Conservation (phyloP, 139 green algal genomes). For the Picochlorum sp. region DNA sequence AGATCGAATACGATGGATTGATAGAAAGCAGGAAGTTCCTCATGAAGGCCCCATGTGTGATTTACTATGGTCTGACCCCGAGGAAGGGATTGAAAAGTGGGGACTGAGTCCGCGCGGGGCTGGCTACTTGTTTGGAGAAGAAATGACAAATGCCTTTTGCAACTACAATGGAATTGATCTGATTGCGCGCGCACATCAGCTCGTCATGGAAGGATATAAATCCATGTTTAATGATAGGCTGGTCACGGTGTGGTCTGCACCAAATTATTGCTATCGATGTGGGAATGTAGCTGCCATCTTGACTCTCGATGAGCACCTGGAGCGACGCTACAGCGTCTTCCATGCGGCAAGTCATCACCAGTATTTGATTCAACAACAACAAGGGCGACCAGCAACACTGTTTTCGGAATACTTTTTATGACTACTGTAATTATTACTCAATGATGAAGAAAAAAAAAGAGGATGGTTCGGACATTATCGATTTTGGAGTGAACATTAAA, state of each 20-base stretch:
- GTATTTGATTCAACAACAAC: too few relatives aligned
- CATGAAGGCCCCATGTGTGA: slow-evolving; percentile 99
- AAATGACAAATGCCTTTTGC: slow-evolving; percentile 83
- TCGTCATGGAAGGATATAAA: slow-evolving; percentile 99
- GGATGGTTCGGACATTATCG: too few relatives aligned
- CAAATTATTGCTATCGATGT: slow-evolving; percentile 99
- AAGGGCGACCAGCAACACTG: too few relatives aligned
- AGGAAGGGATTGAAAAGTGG: slow-evolving; percentile 95
- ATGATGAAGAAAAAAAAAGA: too few relatives aligned
- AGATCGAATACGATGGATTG: slow-evolving; percentile 93
- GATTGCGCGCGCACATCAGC: slow-evolving; percentile 89
- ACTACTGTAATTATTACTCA: too few relatives aligned
- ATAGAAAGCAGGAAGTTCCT: slow-evolving; percentile 97
- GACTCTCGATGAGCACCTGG: slow-evolving; percentile 87
- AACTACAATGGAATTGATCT: slow-evolving; percentile 70
- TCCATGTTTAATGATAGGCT: slow-evolving; percentile 95
- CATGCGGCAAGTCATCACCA: neutral
- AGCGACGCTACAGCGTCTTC: slow-evolving; percentile 57
- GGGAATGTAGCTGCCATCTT: slow-evolving; percentile 97
- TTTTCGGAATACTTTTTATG: too few relatives aligned
- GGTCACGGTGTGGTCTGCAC: slow-evolving; percentile 96
- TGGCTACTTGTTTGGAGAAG: slow-evolving; percentile 95
- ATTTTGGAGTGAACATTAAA: too few relatives aligned
- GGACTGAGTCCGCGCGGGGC: slow-evolving; percentile 69
- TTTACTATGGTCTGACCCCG: slow-evolving; percentile 92